Conservation (phyloP, 352 stramenopile species). For the Globisporangium barbulae region DNA sequence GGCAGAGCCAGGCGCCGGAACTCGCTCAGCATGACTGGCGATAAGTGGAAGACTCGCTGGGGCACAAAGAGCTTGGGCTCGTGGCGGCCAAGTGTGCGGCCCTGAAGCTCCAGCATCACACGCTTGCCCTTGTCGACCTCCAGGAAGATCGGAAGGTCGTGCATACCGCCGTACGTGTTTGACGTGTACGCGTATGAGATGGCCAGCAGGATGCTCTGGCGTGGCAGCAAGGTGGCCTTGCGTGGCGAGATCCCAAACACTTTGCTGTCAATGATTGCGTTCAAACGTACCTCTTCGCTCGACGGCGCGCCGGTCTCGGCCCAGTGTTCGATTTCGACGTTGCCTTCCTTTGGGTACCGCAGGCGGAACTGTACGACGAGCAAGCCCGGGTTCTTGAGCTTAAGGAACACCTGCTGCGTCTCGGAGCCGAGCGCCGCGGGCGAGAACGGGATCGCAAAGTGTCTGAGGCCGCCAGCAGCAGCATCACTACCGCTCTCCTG, state of each 20-base stretch:
- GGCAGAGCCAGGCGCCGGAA: conserved; percentile 23
- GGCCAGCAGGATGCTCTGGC: conserved; percentile 56
- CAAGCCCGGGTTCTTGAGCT: conserved; percentile 83
- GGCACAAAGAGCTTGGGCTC: conserved; percentile 75
- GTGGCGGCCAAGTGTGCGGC: conserved; percentile 60
- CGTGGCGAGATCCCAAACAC: conserved; percentile 62
- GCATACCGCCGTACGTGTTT: conserved; percentile 71
- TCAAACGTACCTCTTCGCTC: conserved; percentile 62
- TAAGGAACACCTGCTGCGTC: conserved; percentile 62
- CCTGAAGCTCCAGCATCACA: conserved; percentile 80
- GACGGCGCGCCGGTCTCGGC: conserved; percentile 87
- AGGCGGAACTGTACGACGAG: conserved; percentile 84
- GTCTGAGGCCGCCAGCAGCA: conserved; percentile 24
- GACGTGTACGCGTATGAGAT: conserved; percentile 71
- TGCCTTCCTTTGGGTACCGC: conserved; percentile 88
- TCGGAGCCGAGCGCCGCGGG: conserved; percentile 54
- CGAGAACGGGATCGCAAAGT: conserved; percentile 77
- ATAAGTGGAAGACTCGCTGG: conserved; percentile 49
- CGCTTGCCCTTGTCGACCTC: conserved; percentile 90
- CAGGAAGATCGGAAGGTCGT: conserved; percentile 86
- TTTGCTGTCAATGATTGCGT: conserved; percentile 81
- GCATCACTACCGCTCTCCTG: conserved; percentile 11
- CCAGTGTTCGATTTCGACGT: conserved; percentile 93
- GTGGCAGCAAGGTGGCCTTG: conserved; percentile 47
- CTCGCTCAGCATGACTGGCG: conserved; percentile 74